Evolutionary conservation across 23 red algal genomes (phyloP), one percentile per base, ranked within the genome.

Genomic region (Gracilaria caudata): DNA sequence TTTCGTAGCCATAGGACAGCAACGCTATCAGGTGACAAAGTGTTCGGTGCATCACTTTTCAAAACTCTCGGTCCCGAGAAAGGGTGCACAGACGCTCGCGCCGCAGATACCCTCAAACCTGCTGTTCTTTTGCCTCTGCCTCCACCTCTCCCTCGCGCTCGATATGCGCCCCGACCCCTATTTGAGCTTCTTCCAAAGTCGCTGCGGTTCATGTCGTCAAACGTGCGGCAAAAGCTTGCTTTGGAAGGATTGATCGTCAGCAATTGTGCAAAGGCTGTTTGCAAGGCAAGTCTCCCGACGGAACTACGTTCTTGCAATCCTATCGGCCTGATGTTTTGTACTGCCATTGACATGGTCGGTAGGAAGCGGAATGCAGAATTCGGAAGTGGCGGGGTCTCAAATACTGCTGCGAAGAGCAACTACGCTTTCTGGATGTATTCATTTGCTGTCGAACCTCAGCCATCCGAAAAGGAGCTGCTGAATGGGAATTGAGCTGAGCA

Each of bases 1-100:
- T 94, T 94, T 29, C 96, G 96, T 43, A 98, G 74, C 96, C 96
- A 98, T 21, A 94, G 39, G 11, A 98, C 51, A 35, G 90, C 65
- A 23, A 74, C 78, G 51, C 54, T 78, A 20, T 89, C 85, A 21
- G 68, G 43, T 9, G 85, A 51, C 12, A 89, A 73, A 29, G 68
- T 51, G 11, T 57, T 19, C 6, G 85, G 85, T 3, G 54, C 51
- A 25, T 71, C 23, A 16, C 28, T 26, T 51, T 61, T 49, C 10
- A 89, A 35, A 14, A 89, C 37, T 9, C 21, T 40, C 45, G 44
- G 47, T 40, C 85, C 85, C 47, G 57, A 39, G 72, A 89, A 89
- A 7, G 85, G 85, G 55, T 89, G 73, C 10, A 79, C 32, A 20
- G 77, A 78, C 13, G 70, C 70, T 75, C 38, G 37, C 19, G 29